These are phyloP conservation scores for Graphilbum fragrans DNA, from an alignment of 2,329 filamentous ascomycete species.

Conservation along the genomic window DNA sequence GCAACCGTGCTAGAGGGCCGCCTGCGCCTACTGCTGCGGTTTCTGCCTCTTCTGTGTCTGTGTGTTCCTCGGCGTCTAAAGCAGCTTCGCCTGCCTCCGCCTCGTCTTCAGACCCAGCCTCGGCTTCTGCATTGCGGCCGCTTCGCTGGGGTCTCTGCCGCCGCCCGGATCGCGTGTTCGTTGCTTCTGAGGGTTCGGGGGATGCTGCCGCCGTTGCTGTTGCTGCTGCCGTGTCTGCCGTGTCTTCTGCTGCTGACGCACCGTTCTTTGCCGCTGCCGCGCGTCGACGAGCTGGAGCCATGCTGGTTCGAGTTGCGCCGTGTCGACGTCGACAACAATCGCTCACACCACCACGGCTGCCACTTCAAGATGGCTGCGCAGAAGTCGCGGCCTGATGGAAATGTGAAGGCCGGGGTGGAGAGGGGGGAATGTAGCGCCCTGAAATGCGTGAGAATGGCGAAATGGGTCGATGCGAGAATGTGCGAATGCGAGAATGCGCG, in stretches of 20 bases:
- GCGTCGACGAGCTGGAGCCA: constrained; percentile 11
- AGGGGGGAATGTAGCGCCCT: no score
- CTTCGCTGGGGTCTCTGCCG: background rate
- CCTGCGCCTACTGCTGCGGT: background rate
- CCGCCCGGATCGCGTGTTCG: no score
- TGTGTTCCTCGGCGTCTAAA: background rate
- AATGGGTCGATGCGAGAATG: no score
- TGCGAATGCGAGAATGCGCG: no score
- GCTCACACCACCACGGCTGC: background rate
- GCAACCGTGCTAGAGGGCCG: constrained; percentile 35
- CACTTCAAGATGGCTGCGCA: background rate
- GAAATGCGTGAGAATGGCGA: no score
- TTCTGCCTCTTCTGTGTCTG: constrained; percentile 8
- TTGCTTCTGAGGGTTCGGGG: no score
- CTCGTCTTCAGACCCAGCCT: constrained; percentile 1
- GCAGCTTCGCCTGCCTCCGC: no score
- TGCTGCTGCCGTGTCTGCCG: constrained; percentile 1
- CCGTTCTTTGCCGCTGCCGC: constrained; percentile 9
- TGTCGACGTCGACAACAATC: no score
- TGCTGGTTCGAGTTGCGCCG: background rate
- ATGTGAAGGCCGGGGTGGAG: no score
- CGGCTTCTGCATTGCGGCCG: constrained; percentile 3
- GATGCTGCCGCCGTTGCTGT: background rate
- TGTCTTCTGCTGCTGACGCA: constrained; percentile 4
- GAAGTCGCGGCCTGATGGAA: no score